Conservation (phyloP, 176 grass and related monocot species). For the Bolboschoenus planiculmis region DNA sequence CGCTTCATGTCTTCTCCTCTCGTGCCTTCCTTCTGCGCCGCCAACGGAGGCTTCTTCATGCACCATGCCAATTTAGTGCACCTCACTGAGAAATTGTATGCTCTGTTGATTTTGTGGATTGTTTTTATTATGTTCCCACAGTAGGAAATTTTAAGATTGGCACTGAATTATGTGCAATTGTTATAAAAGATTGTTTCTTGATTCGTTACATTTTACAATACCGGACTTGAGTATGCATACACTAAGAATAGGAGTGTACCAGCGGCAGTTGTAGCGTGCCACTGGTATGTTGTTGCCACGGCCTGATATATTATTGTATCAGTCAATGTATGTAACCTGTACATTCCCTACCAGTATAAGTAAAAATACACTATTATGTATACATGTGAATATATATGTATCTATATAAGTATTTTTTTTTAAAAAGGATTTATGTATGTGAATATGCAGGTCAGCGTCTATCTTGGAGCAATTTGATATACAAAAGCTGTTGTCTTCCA, state of each 20-base stretch:
- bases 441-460: constrained; percentile 47
- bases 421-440: not conserved
- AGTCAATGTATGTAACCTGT: not conserved
- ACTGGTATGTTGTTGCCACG: not conserved
- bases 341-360: not conserved
- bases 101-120: not conserved
- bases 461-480: constrained; percentile 71
- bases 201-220: no score
- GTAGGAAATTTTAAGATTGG: not conserved
- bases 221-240: not conserved
- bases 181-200: no score
- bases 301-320: not conserved
- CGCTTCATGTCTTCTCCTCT: constrained; percentile 87
- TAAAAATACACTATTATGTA: not conserved
- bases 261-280: not conserved
- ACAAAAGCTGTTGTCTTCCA: constrained; percentile 39
- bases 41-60: constrained; percentile 46
- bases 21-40: constrained; percentile 60
- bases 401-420: not conserved
- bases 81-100: constrained; percentile 60
- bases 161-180: no score
- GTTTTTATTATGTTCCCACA: not conserved
- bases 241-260: not conserved
- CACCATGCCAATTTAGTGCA: constrained; percentile 61
- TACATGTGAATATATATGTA: no score